Evolutionary conservation across 2,329 filamentous ascomycete genomes (phyloP).

Genomic region (Knufia fluminis): DNA sequence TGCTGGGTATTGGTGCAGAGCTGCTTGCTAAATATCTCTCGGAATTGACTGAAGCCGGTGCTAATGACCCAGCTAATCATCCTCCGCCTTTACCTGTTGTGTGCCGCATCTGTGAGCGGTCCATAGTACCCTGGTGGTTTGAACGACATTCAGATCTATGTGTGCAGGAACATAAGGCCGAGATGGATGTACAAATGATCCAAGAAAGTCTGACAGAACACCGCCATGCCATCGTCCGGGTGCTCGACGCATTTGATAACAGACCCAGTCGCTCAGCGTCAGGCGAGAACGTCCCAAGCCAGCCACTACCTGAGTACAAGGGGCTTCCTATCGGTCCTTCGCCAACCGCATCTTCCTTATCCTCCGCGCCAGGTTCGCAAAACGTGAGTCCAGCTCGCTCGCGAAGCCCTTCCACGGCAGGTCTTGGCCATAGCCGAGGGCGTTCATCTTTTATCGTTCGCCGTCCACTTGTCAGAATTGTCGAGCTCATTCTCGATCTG

Average conservation of each 20-base stretch:
- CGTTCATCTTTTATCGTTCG: conserved; percentile 91
- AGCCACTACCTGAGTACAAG: conserved; percentile 66
- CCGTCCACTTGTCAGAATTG: conserved; percentile 80
- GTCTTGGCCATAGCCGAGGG: conserved; percentile 69
- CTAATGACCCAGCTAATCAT: conserved; percentile 64
- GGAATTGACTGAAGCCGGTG: conserved; percentile 71
- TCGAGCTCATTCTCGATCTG: conserved; percentile 86
- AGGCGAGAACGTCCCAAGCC: conserved; percentile 37
- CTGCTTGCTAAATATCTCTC: conserved; percentile 91
- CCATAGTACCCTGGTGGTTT: conserved; percentile 99
- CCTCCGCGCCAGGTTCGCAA: conserved; percentile 58
- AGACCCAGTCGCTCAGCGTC: conserved; percentile 56
- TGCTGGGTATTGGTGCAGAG: conserved; percentile 86
- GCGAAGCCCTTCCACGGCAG: conserved; percentile 49
- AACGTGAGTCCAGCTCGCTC: conserved; percentile 52
- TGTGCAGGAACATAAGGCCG: conserved; percentile 86
- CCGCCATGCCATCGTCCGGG: conserved; percentile 86
- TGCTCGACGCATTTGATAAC: conserved; percentile 83
- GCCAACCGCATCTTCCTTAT: conserved; percentile 58
- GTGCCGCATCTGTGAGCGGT: conserved; percentile 93
- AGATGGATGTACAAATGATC: conserved; percentile 95
- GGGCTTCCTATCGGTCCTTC: conserved; percentile 63
- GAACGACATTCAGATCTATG: conserved; percentile 97
- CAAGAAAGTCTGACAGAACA: conserved; percentile 90
- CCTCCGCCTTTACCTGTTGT: conserved; percentile 76